Conservation (phyloP, 1,284 basidiomycete genomes). For the Ustilago cynodontis region DNA sequence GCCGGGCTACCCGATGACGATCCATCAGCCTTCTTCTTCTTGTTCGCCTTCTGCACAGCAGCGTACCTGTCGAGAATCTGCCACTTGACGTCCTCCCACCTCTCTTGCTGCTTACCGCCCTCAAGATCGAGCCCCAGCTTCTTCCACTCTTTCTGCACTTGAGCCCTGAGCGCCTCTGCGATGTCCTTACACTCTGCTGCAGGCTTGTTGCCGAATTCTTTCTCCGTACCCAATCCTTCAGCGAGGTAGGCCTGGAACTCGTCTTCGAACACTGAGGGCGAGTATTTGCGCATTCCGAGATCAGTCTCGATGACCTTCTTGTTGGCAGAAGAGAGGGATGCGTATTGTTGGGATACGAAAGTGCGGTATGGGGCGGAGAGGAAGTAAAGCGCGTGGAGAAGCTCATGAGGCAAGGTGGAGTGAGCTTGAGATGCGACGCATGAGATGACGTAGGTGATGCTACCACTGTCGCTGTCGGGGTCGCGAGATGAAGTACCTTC, state of each 20-base stretch:
- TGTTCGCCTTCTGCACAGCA: slow-evolving; percentile 35
- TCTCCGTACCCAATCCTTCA: slow-evolving; percentile 47
- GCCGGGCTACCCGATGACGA: slow-evolving; percentile 2
- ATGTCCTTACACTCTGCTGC: slow-evolving; percentile 49
- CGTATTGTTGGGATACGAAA: slow-evolving; percentile 40
- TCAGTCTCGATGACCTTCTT: slow-evolving; percentile 58
- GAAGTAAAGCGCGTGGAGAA: slow-evolving; percentile 64
- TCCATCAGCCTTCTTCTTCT: slow-evolving; percentile 19
- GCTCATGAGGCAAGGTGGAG: slow-evolving; percentile 61
- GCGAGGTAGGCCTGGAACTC: slow-evolving; percentile 67
- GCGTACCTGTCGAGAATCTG: slow-evolving; percentile 44
- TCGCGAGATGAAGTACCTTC: slow-evolving; percentile 32
- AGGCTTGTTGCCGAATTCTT: slow-evolving; percentile 60
- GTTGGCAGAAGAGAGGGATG: slow-evolving; percentile 35
- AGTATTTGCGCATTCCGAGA: slow-evolving; percentile 60
- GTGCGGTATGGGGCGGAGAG: slow-evolving; percentile 54
- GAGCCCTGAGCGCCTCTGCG: slow-evolving; percentile 26
- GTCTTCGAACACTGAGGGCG: slow-evolving; percentile 56
- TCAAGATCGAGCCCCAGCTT: slow-evolving; percentile 27
- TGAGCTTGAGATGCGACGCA: slow-evolving; percentile 49
- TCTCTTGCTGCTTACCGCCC: slow-evolving; percentile 27
- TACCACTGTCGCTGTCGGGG: background rate
- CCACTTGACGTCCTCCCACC: slow-evolving; percentile 50
- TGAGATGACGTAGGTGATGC: slow-evolving; percentile 60
- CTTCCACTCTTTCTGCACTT: slow-evolving; percentile 40